These are phyloP conservation scores for Talaromyces sp. DNA, from an alignment of 2,329 filamentous ascomycete genomes.

Conservation along the genomic window DNA sequence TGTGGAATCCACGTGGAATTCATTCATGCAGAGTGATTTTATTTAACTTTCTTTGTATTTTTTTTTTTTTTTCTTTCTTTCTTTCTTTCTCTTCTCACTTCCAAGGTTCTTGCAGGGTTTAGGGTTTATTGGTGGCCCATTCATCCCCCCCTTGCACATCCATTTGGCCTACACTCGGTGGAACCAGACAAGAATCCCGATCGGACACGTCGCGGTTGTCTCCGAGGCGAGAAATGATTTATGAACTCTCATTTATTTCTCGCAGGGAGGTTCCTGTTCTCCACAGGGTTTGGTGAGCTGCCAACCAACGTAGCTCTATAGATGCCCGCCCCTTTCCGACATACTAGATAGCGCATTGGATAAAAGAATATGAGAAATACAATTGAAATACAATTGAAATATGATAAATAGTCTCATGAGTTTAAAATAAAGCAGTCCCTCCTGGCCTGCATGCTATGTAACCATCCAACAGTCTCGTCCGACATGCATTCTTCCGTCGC, in stretches of 20 bases:
- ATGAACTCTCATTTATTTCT: neutral
- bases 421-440: no score
- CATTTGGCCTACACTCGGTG: neutral
- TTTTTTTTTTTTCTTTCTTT: neutral
- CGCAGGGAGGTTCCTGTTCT: neutral
- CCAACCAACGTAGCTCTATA: no score
- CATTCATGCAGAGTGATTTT: neutral
- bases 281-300: neutral
- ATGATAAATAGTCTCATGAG: no score
- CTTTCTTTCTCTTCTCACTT: neutral
- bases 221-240: neutral
- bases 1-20: slow-evolving; percentile 4
- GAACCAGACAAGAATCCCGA: neutral
- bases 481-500: no score
- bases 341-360: no score
- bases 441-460: no score
- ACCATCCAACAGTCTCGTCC: neutral
- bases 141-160: neutral
- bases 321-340: no score
- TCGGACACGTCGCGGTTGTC: neutral
- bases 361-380: no score
- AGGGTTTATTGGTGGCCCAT: neutral
- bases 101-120: neutral
- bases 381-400: no score
- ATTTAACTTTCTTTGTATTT: neutral